A percentile compares a stretch with the other conserved stretches of the same genome.
Evolutionary conservation across 176 grass and related monocot species (phyloP).

Genomic region (Bothriochloa decipiens): DNA sequence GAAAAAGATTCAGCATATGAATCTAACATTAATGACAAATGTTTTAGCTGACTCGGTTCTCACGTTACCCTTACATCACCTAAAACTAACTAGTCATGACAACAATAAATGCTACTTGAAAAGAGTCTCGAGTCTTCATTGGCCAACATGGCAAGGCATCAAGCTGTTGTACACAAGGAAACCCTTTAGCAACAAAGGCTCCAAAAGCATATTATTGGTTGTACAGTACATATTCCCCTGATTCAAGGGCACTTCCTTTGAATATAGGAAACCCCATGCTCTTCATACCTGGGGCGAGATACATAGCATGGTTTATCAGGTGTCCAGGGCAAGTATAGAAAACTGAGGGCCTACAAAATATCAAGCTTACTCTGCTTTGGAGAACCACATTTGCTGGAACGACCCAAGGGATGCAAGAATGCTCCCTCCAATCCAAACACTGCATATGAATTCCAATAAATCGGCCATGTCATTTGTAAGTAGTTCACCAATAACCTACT

Average conservation of each 20-base stretch:
- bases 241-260: slow-evolving; percentile 97
- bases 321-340: neutral
- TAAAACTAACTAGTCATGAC: slow-evolving; percentile 38
- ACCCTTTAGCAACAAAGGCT: neutral
- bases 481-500: neutral
- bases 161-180: neutral
- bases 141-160: neutral
- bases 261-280: slow-evolving; percentile 97
- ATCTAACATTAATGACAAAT: slow-evolving; percentile 33
- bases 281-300: slow-evolving; percentile 71
- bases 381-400: slow-evolving; percentile 99
- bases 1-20: slow-evolving; percentile 21
- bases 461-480: slow-evolving; percentile 27
- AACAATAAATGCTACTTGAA: neutral
- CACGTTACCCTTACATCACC: slow-evolving; percentile 17
- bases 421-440: slow-evolving; percentile 99
- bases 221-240: slow-evolving; percentile 13
- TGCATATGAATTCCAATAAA: slow-evolving; percentile 39
- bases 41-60: neutral
- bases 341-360: neutral
- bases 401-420: slow-evolving; percentile 99
- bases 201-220: neutral
- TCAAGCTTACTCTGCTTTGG: slow-evolving; percentile 92
- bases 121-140: neutral
- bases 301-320: slow-evolving; percentile 5